These are phyloP conservation scores for Tetradesmus obliquus DNA, from an alignment of 139 green algal species.

Conservation along the genomic window DNA sequence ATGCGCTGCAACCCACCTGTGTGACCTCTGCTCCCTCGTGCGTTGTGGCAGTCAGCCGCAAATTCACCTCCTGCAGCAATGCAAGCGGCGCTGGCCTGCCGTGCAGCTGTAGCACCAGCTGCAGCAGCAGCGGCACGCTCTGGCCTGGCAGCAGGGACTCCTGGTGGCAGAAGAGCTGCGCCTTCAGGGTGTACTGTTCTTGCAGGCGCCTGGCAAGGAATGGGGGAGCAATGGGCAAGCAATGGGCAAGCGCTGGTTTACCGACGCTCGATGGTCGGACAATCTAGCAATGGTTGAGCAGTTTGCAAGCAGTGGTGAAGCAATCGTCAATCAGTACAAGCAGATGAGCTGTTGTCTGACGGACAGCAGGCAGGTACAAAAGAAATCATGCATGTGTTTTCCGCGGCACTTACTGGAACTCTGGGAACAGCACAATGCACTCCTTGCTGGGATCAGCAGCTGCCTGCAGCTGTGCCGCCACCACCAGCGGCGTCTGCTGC, in stretches of 20 bases:
- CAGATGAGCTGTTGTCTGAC: too few species aligned
- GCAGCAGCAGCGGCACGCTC: constrained; percentile 25
- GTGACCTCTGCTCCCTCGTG: background rate
- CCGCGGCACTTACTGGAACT: constrained; percentile 3
- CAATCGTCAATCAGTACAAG: too few species aligned
- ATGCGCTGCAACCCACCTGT: background rate
- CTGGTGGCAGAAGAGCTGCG: constrained; percentile 11
- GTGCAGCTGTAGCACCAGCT: constrained; percentile 11
- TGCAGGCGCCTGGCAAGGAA: background rate
- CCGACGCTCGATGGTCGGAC: background rate
- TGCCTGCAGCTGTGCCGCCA: background rate
- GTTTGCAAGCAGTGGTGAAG: background rate
- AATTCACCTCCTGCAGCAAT: constrained; percentile 3
- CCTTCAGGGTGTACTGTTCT: constrained; percentile 8
- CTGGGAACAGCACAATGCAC: background rate
- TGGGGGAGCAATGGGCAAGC: background rate
- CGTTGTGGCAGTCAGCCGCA: background rate
- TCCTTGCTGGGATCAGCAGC: background rate
- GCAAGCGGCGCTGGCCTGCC: background rate
- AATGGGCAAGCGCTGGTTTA: background rate
- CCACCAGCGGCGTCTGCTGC: background rate
- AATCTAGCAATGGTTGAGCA: background rate
- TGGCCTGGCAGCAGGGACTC: constrained; percentile 27
- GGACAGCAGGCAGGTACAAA: too few species aligned
- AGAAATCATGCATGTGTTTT: too few species aligned